Conservation (phyloP, 108 stramenopile genomes). For the Cyclotella kingstonii region DNA sequence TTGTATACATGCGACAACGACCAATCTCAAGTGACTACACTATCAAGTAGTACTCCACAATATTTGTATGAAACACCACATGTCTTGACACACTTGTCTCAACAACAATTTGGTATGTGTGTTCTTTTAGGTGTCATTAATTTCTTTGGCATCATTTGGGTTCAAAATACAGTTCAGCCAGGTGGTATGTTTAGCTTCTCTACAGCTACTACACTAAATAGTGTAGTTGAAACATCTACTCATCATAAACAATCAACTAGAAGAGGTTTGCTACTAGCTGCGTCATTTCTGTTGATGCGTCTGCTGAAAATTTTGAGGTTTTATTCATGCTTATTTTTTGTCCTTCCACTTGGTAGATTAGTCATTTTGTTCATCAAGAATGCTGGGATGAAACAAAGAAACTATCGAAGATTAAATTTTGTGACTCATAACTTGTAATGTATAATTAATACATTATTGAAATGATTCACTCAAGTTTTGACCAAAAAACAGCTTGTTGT, state of each 20-base stretch:
- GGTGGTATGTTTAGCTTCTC: slow-evolving; percentile 57
- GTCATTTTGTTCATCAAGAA: slow-evolving; percentile 36
- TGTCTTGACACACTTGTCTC: slow-evolving; percentile 53
- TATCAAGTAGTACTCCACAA: slow-evolving; percentile 33
- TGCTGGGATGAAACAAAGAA: slow-evolving; percentile 18
- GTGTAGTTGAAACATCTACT: slow-evolving; percentile 6
- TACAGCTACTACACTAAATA: neutral
- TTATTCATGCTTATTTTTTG: slow-evolving; percentile 68
- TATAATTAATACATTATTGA: too few species aligned
- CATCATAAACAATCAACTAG: slow-evolving; percentile 3
- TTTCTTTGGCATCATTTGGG: slow-evolving; percentile 71
- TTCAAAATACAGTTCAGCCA: slow-evolving; percentile 51
- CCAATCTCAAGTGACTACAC: slow-evolving; percentile 14
- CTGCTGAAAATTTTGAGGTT: slow-evolving; percentile 53
- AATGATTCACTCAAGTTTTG: too few species aligned
- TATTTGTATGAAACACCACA: slow-evolving; percentile 57
- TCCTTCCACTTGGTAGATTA: slow-evolving; percentile 51
- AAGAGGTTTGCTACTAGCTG: slow-evolving; percentile 12
- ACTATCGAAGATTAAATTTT: slow-evolving; percentile 26
- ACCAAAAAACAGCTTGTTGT: too few species aligned
- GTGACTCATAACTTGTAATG: neutral
- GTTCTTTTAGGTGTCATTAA: slow-evolving; percentile 61
- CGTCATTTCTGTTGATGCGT: slow-evolving; percentile 16
- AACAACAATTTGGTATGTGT: slow-evolving; percentile 65
- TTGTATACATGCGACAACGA: slow-evolving; percentile 23